Conservation (phyloP, 768 basidiomycete species). For the Pleurotus citrinopileatus region DNA sequence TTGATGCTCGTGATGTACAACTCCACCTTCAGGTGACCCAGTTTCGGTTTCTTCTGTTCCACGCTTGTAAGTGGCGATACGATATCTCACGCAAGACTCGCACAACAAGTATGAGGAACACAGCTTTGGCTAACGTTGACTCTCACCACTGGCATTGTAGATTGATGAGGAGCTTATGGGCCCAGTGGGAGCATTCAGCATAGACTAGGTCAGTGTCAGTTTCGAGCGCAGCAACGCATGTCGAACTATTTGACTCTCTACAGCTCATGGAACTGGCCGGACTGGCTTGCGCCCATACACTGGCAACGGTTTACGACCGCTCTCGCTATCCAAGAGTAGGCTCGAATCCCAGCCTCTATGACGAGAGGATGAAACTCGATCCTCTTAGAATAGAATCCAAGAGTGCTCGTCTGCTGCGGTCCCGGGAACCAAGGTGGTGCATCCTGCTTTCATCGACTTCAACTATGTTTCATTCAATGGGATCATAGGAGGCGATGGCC, state of each 20-base stretch:
- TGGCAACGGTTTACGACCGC: conserved; percentile 73
- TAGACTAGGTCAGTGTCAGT: conserved; percentile 71
- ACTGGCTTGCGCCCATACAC: conserved; percentile 85
- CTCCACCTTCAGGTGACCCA: background rate
- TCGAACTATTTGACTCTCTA: background rate
- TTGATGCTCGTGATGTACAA: background rate
- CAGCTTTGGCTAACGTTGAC: background rate
- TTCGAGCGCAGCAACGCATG: background rate
- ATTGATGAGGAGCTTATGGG: conserved; percentile 96
- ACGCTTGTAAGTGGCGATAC: conserved; percentile 48
- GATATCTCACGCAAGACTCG: conserved; percentile 71
- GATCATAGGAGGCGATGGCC: conserved; percentile 93
- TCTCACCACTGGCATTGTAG: conserved; percentile 32
- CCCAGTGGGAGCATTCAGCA: conserved; percentile 82
- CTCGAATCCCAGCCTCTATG: too few species aligned
- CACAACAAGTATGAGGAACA: conserved; percentile 61
- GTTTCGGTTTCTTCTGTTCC: background rate
- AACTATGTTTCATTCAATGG: too few species aligned
- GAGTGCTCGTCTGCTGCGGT: conserved; percentile 93
- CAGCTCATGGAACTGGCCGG: conserved; percentile 97
- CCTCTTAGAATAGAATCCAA: too few species aligned
- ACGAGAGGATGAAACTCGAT: too few species aligned
- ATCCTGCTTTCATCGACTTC: background rate
- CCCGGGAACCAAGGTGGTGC: conserved; percentile 86
- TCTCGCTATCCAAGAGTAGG: conserved; percentile 62